Percentiles rank a stretch among this genome's conserved stretches.
phyloP scores from a whole-genome alignment of 345 rosid species.

The Anacardium occidentale region DNA sequence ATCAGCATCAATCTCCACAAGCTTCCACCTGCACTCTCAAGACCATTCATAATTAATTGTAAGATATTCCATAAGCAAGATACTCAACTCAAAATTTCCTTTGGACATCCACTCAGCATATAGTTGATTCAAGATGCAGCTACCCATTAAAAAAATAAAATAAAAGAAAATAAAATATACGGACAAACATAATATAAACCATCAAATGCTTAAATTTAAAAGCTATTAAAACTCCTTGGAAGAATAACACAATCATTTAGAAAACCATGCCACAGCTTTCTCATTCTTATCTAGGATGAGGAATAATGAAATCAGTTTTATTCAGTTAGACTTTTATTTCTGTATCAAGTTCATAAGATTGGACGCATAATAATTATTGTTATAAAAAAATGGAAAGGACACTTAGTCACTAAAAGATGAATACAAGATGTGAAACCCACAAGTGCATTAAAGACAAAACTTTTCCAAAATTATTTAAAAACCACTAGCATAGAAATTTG shows the following conservation, averaged over 20 bases:
- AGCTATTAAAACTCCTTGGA: background rate
- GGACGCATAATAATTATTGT: no score
- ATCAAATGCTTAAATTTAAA: background rate
- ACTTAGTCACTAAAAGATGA: no score
- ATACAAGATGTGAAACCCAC: no score
- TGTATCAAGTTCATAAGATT: no score
- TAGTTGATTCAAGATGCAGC: conserved; percentile 4
- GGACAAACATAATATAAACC: background rate
- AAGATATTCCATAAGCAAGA: conserved; percentile 12
- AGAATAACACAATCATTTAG: background rate
- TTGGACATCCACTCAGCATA: conserved; percentile 8
- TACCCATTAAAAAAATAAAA: background rate
- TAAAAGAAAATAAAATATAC: background rate
- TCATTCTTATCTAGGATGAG: background rate
- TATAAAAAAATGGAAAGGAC: no score
- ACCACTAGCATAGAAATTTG: no score
- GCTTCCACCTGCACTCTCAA: conserved; percentile 75
- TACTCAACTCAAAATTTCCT: background rate
- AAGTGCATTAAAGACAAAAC: no score
- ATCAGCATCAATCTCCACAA: conserved; percentile 85
- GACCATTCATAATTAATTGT: conserved; percentile 11
- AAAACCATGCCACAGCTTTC: background rate
- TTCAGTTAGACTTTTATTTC: no score
- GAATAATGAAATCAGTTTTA: background rate
- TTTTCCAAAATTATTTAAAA: no score